phyloP scores from a whole-genome alignment of 176 grass and related monocot species.

The Aegilops sharonensis region DNA sequence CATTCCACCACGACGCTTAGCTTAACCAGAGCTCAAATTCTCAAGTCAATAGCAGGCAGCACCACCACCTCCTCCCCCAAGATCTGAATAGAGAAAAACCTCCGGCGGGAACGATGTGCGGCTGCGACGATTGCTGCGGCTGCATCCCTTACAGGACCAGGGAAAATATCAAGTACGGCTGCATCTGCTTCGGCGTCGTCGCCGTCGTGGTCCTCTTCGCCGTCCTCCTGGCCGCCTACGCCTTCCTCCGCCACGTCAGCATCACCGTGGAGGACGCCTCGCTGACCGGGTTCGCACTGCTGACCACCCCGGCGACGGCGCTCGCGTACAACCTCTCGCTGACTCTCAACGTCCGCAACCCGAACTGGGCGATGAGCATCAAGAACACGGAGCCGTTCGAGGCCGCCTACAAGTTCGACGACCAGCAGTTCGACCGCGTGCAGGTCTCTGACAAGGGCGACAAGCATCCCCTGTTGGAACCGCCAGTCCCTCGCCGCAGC shows the following conservation, averaged over 20 bases:
- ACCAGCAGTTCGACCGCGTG: background rate
- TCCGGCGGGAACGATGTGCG: too few relatives aligned
- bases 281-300: conserved; percentile 28
- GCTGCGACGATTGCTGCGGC: too few relatives aligned
- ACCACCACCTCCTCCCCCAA: too few relatives aligned
- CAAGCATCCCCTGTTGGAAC: background rate
- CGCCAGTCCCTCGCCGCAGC: too few relatives aligned
- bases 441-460: background rate
- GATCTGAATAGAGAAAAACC: too few relatives aligned
- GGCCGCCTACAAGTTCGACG: conserved; percentile 34
- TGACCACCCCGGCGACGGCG: background rate
- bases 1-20: too few relatives aligned
- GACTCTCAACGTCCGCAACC: conserved; percentile 41
- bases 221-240: background rate
- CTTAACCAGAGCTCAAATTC: too few relatives aligned
- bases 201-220: background rate
- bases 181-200: background rate
- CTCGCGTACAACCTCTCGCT: background rate
- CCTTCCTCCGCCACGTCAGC: background rate
- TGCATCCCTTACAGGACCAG: too few relatives aligned
- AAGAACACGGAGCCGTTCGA: conserved; percentile 28
- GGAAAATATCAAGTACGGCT: too few relatives aligned
- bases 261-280: background rate
- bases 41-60: too few relatives aligned
- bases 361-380: conserved; percentile 36